These are phyloP conservation scores for Miamiensis avidus DNA, from an alignment of 169 alveolate species.

Conservation along the genomic window DNA sequence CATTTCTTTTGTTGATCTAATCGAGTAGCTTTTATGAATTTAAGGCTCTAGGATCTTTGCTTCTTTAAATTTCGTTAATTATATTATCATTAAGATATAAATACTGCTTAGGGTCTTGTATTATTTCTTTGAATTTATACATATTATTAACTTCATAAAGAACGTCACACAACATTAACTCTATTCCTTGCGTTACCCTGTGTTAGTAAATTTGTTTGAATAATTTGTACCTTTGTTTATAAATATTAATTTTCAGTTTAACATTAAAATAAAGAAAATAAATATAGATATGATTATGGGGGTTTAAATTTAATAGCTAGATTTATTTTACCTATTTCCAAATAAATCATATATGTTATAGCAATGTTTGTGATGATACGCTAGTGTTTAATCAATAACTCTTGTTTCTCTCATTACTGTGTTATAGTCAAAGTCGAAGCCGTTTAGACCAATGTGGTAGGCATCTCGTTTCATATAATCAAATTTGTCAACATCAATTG, in stretches of 20 bases:
- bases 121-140: constrained; percentile 53
- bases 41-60: constrained; percentile 17
- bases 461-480: constrained; percentile 93
- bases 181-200: constrained; percentile 64
- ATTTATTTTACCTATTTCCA: constrained; percentile 38
- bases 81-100: constrained; percentile 59
- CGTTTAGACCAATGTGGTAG: constrained; percentile 15
- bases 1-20: constrained; percentile 53
- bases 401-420: constrained; percentile 57
- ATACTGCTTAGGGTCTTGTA: constrained; percentile 56
- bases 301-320: too few relatives aligned
- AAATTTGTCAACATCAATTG: constrained; percentile 91
- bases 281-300: too few relatives aligned
- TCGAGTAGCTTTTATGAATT: constrained; percentile 21
- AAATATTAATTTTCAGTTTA: too few relatives aligned
- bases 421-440: constrained; percentile 38
- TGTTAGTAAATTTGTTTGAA: constrained; percentile 62
- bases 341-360: constrained; percentile 56
- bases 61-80: constrained; percentile 38
- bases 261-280: too few relatives aligned
- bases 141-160: constrained; percentile 52
- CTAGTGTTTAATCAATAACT: constrained; percentile 71
- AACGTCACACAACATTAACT: constrained; percentile 71
- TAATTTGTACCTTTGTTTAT: constrained; percentile 43
- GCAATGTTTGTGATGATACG: constrained; percentile 61